Evolutionary conservation across 768 basidiomycete genomes (phyloP), one percentile per base, ranked within the genome.

Genomic region (Lactarius evosmus): DNA sequence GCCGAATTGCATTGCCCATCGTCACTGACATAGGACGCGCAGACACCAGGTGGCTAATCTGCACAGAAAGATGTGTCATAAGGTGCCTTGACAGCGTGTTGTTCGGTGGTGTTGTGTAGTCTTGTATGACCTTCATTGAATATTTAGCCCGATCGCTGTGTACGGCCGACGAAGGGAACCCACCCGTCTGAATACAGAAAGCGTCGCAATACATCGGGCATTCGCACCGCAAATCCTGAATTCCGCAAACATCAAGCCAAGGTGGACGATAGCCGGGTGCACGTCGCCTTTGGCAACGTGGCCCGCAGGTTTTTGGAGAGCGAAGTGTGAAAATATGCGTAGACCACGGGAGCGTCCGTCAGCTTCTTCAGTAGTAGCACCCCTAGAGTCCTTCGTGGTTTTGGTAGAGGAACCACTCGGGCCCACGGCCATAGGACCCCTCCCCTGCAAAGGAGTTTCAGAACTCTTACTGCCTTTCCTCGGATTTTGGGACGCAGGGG

Each of bases 151-250:
- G 30, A 19, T 4, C 40, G 67, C 32, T 33, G 30, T 16, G 59
- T 30, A 60, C 30, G 40, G 52, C 33, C 61, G 66, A 69, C 44
- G 64, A 50, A 33, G 7, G 29, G 14, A 60, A 73, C 87, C 34
- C 71, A 97, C 96, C 58, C 87, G 88, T 77, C 96, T 94, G 78
- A 99, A 95, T 7, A 91, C 90, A 40, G 85, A 86, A 67, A 98
- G 78, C 68, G 93, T 93, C 5, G 93, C 94, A 51, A 98, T 95
- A 70, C 94, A 95, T 64, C 97, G 81, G 7, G 97, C 96, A 75
- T 99, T 98, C 16, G 95, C 91, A 8, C 97, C 97, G 55, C 88
- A 87, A 67, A 98, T 89, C 74, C 87, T 88, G 78, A 98, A 98
- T 69, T 90, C 87, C 8, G 92, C 85, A 76, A 98, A 96, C 67